Evolutionary conservation across 768 basidiomycete species (phyloP).

Genomic region (Boletus subparvulus): DNA sequence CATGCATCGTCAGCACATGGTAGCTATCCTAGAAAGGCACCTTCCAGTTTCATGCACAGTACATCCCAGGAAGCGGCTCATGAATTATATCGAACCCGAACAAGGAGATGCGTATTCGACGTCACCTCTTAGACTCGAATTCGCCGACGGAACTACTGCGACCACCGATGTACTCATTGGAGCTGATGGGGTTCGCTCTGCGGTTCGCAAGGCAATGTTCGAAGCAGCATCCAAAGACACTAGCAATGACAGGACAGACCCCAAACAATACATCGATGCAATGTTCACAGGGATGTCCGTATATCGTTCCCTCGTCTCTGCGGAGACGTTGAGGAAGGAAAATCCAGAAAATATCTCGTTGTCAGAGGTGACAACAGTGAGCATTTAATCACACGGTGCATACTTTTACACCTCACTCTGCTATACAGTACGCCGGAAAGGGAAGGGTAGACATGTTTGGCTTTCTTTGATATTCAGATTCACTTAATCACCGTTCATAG

Average conservation of each 20-base stretch:
- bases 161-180: no score
- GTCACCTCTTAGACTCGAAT: no score
- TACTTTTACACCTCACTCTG: no score
- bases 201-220: conserved; percentile 26
- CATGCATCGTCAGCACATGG: conserved; percentile 7
- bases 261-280: conserved; percentile 25
- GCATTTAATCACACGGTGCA: not conserved
- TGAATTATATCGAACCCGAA: conserved; percentile 10
- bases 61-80: conserved; percentile 19
- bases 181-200: conserved; percentile 28
- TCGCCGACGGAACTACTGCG: no score
- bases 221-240: conserved; percentile 9
- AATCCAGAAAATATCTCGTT: conserved; percentile 25
- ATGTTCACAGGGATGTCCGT: conserved; percentile 42
- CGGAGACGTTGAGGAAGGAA: no score
- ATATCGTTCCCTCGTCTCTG: conserved; percentile 7
- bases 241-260: not conserved
- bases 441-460: conserved; percentile 1
- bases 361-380: conserved; percentile 19
- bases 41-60: conserved; percentile 20
- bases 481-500: conserved; percentile 23
- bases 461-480: not conserved
- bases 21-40: conserved; percentile 16
- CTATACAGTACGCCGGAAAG: no score
- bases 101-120: conserved; percentile 24